A percentile compares a stretch with the other conserved stretches of the same genome.
Conservation (phyloP, 139 green algal genomes). For the Chlorella sp. region DNA sequence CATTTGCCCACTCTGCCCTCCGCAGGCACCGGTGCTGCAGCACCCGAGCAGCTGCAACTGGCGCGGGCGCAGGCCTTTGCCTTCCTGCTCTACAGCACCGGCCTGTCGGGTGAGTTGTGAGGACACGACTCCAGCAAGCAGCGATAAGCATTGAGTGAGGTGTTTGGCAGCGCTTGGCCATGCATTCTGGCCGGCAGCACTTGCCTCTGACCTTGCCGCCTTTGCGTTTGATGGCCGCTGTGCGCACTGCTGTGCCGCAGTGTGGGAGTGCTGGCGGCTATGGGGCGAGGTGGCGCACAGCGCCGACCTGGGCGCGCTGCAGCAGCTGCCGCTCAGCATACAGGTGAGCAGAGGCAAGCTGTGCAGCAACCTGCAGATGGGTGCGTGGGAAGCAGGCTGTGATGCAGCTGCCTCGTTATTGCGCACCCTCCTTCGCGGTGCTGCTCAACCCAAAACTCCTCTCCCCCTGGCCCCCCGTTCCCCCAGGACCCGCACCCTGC, state of each 20-base stretch:
- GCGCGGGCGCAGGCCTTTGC: constrained; percentile 48
- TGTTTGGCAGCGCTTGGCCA: too few relatives aligned
- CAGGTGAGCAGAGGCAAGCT: neutral
- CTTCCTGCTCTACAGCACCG: constrained; percentile 53
- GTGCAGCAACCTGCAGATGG: too few relatives aligned
- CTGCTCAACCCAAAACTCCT: neutral
- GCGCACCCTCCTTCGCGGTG: too few relatives aligned
- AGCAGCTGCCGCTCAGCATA: constrained; percentile 9
- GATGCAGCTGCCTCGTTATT: too few relatives aligned
- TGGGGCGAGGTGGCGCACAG: constrained; percentile 42
- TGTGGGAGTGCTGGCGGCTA: constrained; percentile 41
- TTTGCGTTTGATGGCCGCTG: neutral
- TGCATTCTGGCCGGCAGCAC: too few relatives aligned
- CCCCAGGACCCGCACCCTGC: constrained; percentile 45
- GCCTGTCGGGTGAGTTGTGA: constrained; percentile 1
- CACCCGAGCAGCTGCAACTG: constrained; percentile 4
- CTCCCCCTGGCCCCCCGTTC: neutral
- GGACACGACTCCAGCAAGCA: too few relatives aligned
- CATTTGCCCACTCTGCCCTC: neutral
- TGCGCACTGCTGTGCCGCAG: neutral
- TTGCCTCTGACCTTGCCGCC: neutral
- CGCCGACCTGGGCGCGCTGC: neutral
- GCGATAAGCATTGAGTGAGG: too few relatives aligned
- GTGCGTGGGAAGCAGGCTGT: too few relatives aligned
- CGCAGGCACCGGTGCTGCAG: neutral